Conservation (phyloP, 305 asterid genomes). For the Fraxinus latifolia region DNA sequence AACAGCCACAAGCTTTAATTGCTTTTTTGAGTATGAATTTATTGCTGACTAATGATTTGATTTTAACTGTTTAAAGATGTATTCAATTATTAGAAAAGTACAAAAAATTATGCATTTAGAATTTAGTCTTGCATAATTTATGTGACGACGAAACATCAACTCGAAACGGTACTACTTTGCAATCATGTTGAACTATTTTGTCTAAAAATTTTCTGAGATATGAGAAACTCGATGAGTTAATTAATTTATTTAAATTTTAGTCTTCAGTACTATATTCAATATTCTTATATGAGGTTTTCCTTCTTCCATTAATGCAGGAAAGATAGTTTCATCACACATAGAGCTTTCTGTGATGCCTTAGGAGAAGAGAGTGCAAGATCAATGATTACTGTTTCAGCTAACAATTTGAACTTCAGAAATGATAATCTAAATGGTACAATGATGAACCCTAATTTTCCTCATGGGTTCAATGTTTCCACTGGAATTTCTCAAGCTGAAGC, state of each 20-base stretch:
- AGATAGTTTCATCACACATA: conserved; percentile 52
- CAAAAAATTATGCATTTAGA: neutral
- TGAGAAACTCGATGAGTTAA: neutral
- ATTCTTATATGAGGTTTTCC: neutral
- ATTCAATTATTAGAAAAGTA: neutral
- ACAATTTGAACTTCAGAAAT: conserved; percentile 33
- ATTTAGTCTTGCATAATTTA: neutral
- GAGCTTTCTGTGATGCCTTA: conserved; percentile 58
- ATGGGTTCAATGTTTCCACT: conserved; percentile 14
- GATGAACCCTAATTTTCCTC: conserved; percentile 24
- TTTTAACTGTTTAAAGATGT: neutral
- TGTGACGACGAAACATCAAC: neutral
- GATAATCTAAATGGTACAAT: conserved; percentile 16
- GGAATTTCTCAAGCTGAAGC: conserved; percentile 18
- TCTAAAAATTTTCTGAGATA: neutral
- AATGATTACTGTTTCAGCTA: conserved; percentile 14
- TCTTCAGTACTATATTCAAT: neutral
- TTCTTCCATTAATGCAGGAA: conserved; percentile 27
- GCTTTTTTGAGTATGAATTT: neutral
- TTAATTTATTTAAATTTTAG: neutral
- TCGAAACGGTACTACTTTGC: neutral
- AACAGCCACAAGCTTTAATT: neutral
- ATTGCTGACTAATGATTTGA: neutral
- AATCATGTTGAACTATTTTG: neutral
- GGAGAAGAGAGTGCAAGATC: conserved; percentile 46